These are phyloP conservation scores for Sanghuangporus sanghuang DNA, from an alignment of 1,284 basidiomycete genomes.

Conservation along the genomic window DNA sequence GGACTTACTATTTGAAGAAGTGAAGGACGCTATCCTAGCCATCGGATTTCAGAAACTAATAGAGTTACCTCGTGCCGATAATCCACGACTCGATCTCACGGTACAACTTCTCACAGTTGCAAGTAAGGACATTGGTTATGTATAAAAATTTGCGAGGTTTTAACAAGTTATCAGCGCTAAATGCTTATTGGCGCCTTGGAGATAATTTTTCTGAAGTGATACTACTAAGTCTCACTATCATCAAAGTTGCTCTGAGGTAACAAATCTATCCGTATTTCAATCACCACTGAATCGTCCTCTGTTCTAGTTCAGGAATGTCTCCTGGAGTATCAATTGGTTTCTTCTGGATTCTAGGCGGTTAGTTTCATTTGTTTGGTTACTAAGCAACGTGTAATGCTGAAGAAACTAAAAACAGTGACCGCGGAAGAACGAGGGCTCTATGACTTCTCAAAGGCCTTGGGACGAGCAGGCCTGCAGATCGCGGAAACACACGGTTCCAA, in stretches of 20 bases:
- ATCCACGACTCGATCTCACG: slow-evolving; percentile 53
- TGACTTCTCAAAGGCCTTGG: slow-evolving; percentile 60
- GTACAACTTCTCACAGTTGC: slow-evolving; percentile 63
- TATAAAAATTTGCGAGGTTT: background rate
- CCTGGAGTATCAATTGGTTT: slow-evolving; percentile 63
- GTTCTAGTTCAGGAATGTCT: slow-evolving; percentile 53
- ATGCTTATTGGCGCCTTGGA: slow-evolving; percentile 63
- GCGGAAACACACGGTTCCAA: slow-evolving; percentile 57
- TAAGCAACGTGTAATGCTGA: slow-evolving; percentile 4
- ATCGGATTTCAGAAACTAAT: slow-evolving; percentile 64
- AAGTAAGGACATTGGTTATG: slow-evolving; percentile 32
- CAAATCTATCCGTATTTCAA: background rate
- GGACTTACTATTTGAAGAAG: slow-evolving; percentile 57
- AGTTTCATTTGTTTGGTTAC: slow-evolving; percentile 7
- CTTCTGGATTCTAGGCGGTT: slow-evolving; percentile 65
- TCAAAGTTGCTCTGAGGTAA: slow-evolving; percentile 59
- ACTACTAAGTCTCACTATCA: slow-evolving; percentile 52
- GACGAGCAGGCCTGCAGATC: slow-evolving; percentile 58
- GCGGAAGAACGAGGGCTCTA: slow-evolving; percentile 57
- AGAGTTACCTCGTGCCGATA: slow-evolving; percentile 52
- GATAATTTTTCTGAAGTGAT: slow-evolving; percentile 51
- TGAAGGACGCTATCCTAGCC: slow-evolving; percentile 63
- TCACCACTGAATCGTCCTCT: background rate
- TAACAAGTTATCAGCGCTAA: slow-evolving; percentile 37
- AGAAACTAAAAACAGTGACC: slow-evolving; percentile 30